Base-by-base conservation (phyloP, 345 rosid species). In the Eucalyptus coolabah region DNA sequence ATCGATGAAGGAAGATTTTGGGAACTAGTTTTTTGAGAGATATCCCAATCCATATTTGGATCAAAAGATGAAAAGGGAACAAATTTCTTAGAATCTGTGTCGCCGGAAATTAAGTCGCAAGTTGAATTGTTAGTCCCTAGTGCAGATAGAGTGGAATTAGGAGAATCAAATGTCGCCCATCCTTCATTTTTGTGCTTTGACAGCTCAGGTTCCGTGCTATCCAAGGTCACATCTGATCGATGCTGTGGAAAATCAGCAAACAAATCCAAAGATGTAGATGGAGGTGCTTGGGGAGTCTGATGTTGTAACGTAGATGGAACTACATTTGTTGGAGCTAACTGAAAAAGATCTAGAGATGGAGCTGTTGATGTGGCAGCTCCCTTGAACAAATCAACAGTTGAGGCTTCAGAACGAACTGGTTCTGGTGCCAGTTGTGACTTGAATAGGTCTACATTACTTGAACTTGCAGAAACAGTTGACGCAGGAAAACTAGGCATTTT, bases 151-250 rank as follows among this genome's bases (percentile, higher is more conserved):
- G 91, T 91, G 77, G 95, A 93, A 77, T 92, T 88, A 89, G 94
- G 91, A 53, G 92, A 94, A 89, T 96, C 98, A 94, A 98, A 98
- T 81, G 97, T 97, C 59, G 99, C 99, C 99, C 99, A 98, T 89
- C 98, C 99, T 91, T 95, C 96, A 90, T 95, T 93, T 90, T 93
- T 94, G 50, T 97, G 90, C 12, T 86, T 86, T 72, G 94, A 69
- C 45, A 91, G 89, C 86, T 93, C 95, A 67, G 89, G 87, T 44
- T 89, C 88, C 89, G 89, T 91, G 45, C 86, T 90, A 72, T 87
- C 87, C 87, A 88, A 47, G 81, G 88, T 90, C 32, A 91, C n/a
- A 90, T 89, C 88, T 86, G 95, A 89, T 82, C 91, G 95, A 86
- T 93, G 97, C 91, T 92, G 92, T 51, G 89, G 37, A 92, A 89